These are phyloP conservation scores for Spergularia bocconei DNA, from an alignment of 148 eudicot genomes.

Conservation along the genomic window DNA sequence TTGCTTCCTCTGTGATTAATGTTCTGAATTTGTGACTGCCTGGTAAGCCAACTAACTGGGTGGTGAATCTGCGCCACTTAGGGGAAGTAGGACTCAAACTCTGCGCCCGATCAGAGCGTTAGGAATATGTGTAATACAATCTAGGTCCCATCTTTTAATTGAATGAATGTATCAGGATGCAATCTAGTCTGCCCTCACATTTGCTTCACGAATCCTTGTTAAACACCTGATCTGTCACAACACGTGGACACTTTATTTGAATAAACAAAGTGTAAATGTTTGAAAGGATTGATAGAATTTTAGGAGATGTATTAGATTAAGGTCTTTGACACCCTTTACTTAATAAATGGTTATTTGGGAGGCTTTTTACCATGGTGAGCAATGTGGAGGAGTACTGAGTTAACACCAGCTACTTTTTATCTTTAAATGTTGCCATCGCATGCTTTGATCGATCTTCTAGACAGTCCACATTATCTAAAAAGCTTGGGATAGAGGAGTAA, in stretches of 20 bases:
- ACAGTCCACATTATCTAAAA: background rate
- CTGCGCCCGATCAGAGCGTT: background rate
- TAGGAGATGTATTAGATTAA: background rate
- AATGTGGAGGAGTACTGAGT: background rate
- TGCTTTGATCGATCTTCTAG: background rate
- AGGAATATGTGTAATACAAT: background rate
- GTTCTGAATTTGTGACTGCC: background rate
- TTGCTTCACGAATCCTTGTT: background rate
- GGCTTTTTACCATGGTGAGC: background rate
- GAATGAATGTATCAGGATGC: background rate
- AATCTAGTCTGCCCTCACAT: background rate
- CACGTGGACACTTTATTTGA: background rate
- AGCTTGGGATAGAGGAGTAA: background rate
- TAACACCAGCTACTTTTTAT: background rate
- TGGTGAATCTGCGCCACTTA: too few species aligned
- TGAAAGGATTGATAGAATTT: background rate
- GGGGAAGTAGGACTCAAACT: background rate
- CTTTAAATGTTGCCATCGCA: background rate
- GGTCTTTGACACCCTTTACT: background rate
- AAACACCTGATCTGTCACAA: background rate
- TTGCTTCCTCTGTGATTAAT: background rate
- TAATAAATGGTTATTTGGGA: background rate
- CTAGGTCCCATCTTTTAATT: background rate
- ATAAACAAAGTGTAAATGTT: background rate
- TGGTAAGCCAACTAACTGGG: background rate